Base-by-base conservation (phyloP, 768 basidiomycete genomes). In the Podaxis carcinomalis region DNA sequence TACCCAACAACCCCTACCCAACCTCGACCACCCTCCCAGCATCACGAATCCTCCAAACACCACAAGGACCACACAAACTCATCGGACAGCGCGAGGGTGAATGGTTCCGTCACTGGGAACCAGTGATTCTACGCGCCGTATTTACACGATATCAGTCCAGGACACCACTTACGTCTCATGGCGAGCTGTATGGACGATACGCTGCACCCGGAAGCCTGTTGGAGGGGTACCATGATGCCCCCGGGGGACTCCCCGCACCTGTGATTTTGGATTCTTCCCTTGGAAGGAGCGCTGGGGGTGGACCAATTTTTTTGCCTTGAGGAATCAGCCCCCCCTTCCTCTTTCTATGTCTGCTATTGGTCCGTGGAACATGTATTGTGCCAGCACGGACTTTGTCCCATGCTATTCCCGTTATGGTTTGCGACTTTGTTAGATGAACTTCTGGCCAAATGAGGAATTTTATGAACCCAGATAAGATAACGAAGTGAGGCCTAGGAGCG, bases 91-190 rank as follows among this genome's bases (percentile, higher is more conserved):
- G 78, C 62, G 93, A 93, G 72, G 88, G 85, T 6, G 83, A 88
- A 63, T 95, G 92, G 92, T 89, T 92, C 70, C 81, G 79, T 69
- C 77, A 76, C 56, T 93, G 92, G 90, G 89, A 93, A 67, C 77
- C 76, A 25, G 77, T 84, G 0, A 90, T 95, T 57, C 76, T 75
- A 46, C 78, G 82, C 23, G 84, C 84, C 0, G 89, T 92, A 1
- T 63, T 74, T 4, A 72, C 69, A 56, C 74, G 77, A 19, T 74
- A 80, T 64, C 77, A 76, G 53, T 80, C 81, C 3, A 69, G 73
- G 6, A 72, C 69, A 14, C 75, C 73, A 1, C 68, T 74, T 16
- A 53, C 63, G 25, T 44, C 51, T n/a, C 56, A 46, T 36, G 54
- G n/a, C 25, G 59, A 60, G 14, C 21, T 60, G 51, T 46, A 56